Percentiles rank a stretch among this genome's conserved stretches.
Conservation (phyloP, 129 eudicot species). For the Glebionis coronaria region DNA sequence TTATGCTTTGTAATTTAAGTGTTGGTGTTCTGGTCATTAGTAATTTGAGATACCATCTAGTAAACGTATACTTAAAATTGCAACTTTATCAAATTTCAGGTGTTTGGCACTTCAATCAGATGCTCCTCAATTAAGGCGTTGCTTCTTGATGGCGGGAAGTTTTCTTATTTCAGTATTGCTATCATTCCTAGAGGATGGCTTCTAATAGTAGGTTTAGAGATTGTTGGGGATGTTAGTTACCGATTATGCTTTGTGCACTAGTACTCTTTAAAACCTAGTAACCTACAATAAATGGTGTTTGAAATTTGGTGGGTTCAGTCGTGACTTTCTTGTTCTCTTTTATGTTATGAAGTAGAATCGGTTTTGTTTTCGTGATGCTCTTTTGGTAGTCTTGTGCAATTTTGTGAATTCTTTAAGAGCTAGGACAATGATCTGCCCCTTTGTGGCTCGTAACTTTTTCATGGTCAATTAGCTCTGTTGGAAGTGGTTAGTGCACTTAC, state of each 20-base stretch:
- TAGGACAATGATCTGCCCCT: not conserved
- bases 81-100: constrained; percentile 41
- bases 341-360: not conserved
- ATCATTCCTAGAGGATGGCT: not conserved
- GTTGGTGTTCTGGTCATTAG: not conserved
- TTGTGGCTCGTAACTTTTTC: not conserved
- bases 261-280: not conserved
- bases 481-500: not conserved
- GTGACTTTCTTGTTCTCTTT: not conserved
- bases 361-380: not conserved
- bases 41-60: not conserved
- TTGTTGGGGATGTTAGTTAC: constrained; percentile 4
- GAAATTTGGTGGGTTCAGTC: constrained; percentile 4
- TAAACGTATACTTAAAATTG: constrained; percentile 1
- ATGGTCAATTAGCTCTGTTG: not conserved
- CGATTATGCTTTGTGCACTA: not conserved
- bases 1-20: not conserved
- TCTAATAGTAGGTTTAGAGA: constrained; percentile 14
- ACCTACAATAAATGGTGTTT: constrained; percentile 12
- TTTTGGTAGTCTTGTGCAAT: not conserved
- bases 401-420: not conserved
- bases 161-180: not conserved
- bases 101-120: constrained; percentile 87
- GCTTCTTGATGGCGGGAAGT: constrained; percentile 41
- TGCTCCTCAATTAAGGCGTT: constrained; percentile 57